Percentiles rank a stretch among this genome's conserved stretches.
Conservation (phyloP, 2,329 filamentous ascomycete species). For the Grosmannia penicillata region DNA sequence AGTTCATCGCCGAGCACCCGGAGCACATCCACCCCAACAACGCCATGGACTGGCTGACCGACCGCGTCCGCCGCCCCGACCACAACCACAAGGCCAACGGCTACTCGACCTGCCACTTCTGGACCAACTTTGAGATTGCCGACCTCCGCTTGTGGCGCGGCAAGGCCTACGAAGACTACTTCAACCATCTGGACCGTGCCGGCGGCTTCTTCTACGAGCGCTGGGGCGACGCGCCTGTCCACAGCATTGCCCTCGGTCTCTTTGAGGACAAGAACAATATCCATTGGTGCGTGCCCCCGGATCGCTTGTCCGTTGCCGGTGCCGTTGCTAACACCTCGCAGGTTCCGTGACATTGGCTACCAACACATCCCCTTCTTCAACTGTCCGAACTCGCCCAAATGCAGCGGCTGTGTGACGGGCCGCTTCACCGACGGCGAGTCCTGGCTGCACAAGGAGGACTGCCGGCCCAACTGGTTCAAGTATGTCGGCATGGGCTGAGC, state of each 20-base stretch:
- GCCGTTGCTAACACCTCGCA: slow-evolving; percentile 20
- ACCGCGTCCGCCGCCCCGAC: slow-evolving; percentile 59
- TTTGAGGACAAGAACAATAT: slow-evolving; percentile 86
- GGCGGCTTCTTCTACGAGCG: slow-evolving; percentile 98
- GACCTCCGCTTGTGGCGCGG: slow-evolving; percentile 89
- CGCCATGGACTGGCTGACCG: slow-evolving; percentile 76
- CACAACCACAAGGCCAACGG: slow-evolving; percentile 73
- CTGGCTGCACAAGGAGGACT: slow-evolving; percentile 82
- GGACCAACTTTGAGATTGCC: slow-evolving; percentile 96
- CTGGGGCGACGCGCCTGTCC: slow-evolving; percentile 81
- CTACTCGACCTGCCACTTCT: slow-evolving; percentile 97
- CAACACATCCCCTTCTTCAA: slow-evolving; percentile 98
- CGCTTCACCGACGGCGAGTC: slow-evolving; percentile 78
- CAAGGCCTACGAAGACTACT: slow-evolving; percentile 85
- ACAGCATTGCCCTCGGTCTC: slow-evolving; percentile 80
- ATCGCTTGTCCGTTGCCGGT: background rate
- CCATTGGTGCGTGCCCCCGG: slow-evolving; percentile 56
- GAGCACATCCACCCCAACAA: slow-evolving; percentile 72
- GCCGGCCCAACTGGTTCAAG: slow-evolving; percentile 94
- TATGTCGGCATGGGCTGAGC: slow-evolving; percentile 65
- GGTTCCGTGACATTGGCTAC: slow-evolving; percentile 99
- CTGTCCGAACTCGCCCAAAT: slow-evolving; percentile 93
- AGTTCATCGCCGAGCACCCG: slow-evolving; percentile 76
- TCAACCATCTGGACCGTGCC: slow-evolving; percentile 82
- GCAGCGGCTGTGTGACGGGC: slow-evolving; percentile 58